Evolutionary conservation across 1,284 basidiomycete species (phyloP), one percentile per base, ranked within the genome.

Genomic region (Lentinus polychrous): DNA sequence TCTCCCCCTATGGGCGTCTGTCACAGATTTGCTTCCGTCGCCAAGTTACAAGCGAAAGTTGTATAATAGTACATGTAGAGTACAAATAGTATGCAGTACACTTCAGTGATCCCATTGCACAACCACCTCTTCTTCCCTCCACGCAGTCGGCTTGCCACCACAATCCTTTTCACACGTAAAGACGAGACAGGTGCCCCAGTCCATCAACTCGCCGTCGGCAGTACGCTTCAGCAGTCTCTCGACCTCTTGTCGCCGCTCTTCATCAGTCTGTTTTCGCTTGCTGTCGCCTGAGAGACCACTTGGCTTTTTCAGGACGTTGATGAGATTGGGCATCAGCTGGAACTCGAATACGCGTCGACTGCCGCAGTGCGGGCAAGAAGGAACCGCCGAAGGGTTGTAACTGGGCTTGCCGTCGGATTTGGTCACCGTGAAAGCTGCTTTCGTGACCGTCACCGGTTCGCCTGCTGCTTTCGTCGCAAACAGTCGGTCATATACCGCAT

Each of bases 281-380:
- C 58, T 55, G 56, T 27, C 59, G 58, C 34, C 57, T 8, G 49
- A 47, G 20, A 15, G 14, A 8, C 14, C 17, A 7, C 18, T 37
- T 6, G 39, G 39, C 46, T 40, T 57, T 49, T 72, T 70, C 27
- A 90, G 70, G 6, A 87, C 67, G 50, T 86, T 89, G 63, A 91
- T 88, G 40, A 92, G 66, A 62, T 91, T 90, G 1, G 89, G 89
- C 88, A 91, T 91, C 35, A 92, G 66, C 61, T 93, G 90, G 57
- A 83, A 89, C 60, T 93, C 91, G 63, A 91, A 93, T 7, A 82
- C 72, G 10, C 87, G 76, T 38, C 63, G 67, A 5, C 74, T 69
- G 37, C 70, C 66, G 66, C 90, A 93, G 17, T 66, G 57, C 1
- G 77, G 69, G 60, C 90, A 93, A 0, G 62, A 54, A 0, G 81